Conservation (phyloP, 495 filamentous ascomycete genomes). For the Letharia columbiana region DNA sequence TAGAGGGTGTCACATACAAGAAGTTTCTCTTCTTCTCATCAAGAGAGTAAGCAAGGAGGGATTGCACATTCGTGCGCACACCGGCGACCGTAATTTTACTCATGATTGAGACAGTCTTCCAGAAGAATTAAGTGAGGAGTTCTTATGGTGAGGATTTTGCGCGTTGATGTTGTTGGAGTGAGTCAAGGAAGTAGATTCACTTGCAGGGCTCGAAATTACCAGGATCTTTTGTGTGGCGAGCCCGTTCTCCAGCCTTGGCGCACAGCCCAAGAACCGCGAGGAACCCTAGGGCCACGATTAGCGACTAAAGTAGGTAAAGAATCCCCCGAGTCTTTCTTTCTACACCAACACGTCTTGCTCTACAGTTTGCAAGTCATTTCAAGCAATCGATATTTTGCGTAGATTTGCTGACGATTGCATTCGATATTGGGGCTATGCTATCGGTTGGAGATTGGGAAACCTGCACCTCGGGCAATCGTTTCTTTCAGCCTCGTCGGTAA, state of each 20-base stretch:
- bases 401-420: neutral
- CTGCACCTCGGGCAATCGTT: constrained; percentile 2
- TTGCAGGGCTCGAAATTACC: too few species aligned
- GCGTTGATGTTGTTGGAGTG: constrained; percentile 28
- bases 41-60: constrained; percentile 84
- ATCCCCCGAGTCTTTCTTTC: too few species aligned
- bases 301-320: too few species aligned
- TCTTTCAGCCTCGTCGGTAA: constrained; percentile 15
- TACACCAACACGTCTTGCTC: neutral
- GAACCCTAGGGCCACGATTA: too few species aligned
- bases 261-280: too few species aligned
- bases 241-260: neutral
- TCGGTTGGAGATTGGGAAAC: neutral
- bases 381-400: neutral
- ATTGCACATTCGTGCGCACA: constrained; percentile 88
- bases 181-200: neutral
- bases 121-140: constrained; percentile 37
- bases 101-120: constrained; percentile 60
- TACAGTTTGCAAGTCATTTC: neutral
- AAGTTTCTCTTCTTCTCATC: constrained; percentile 99
- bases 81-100: constrained; percentile 89
- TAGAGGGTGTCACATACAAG: constrained; percentile 37
- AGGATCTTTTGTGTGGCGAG: constrained; percentile 8
- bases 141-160: constrained; percentile 66
- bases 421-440: neutral